phyloP scores from a whole-genome alignment of 1,284 basidiomycete species.

The Grifola frondosa region DNA sequence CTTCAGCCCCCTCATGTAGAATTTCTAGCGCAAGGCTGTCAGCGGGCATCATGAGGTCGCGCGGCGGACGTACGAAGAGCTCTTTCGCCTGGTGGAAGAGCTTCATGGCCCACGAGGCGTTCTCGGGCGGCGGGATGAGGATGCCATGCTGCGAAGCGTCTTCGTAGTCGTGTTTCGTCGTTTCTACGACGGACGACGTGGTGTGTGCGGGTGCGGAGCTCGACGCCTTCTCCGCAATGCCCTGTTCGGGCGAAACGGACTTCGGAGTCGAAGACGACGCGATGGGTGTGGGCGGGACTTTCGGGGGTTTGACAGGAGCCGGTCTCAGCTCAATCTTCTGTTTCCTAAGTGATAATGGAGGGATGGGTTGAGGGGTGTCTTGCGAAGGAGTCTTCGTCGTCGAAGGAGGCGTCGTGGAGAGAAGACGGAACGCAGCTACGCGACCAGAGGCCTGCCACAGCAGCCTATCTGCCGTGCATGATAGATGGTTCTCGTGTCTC shows the following conservation, averaged over 20 bases:
- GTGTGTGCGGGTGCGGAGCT: slow-evolving; percentile 2
- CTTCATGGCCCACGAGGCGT: slow-evolving; percentile 53
- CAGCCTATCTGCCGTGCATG: slow-evolving; percentile 2
- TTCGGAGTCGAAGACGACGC: slow-evolving; percentile 6
- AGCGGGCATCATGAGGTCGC: slow-evolving; percentile 11
- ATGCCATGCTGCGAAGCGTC: slow-evolving; percentile 69
- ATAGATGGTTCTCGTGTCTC: slow-evolving; percentile 8
- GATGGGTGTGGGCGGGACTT: slow-evolving; percentile 13
- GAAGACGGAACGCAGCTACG: slow-evolving; percentile 10
- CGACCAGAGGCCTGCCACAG: slow-evolving; percentile 10
- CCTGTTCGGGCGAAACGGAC: slow-evolving; percentile 4
- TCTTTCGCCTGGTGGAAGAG: slow-evolving; percentile 67
- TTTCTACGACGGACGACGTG: slow-evolving; percentile 36
- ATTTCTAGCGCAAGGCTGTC: slow-evolving; percentile 58
- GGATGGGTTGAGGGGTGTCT: slow-evolving; percentile 16
- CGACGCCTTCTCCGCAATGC: too few species aligned
- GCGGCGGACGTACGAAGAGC: slow-evolving; percentile 52
- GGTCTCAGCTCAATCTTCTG: slow-evolving; percentile 63
- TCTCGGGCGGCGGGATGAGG: slow-evolving; percentile 59
- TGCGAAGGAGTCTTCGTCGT: slow-evolving; percentile 27
- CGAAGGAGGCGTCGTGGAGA: slow-evolving; percentile 26
- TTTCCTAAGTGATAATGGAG: slow-evolving; percentile 36
- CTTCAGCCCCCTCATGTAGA: slow-evolving; percentile 73
- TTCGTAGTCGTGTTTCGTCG: slow-evolving; percentile 59
- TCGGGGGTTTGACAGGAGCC: slow-evolving; percentile 56